These are phyloP conservation scores for Neckera pumila DNA, from an alignment of 225 moss, liverwort and hornwort species.

Conservation along the genomic window DNA sequence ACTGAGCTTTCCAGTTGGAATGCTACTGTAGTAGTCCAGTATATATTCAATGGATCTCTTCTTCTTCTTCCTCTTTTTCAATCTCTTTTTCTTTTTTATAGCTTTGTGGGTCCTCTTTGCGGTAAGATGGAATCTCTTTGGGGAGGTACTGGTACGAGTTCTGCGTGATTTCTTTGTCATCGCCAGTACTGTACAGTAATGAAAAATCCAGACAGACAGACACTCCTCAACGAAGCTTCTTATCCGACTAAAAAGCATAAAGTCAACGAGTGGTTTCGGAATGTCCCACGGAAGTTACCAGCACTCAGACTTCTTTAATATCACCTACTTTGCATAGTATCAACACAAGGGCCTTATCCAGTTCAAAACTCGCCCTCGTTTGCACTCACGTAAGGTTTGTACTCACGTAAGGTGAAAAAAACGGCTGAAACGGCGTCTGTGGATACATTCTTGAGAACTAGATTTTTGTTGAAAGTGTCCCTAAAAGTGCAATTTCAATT, in stretches of 20 bases:
- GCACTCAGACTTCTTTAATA: background rate
- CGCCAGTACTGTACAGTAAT: no score
- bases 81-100: no score
- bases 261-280: background rate
- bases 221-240: background rate
- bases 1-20: background rate
- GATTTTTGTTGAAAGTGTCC: background rate
- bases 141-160: background rate
- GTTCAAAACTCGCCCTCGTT: background rate
- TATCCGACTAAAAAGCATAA: background rate
- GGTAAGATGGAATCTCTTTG: background rate
- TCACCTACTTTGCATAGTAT: background rate
- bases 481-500: background rate
- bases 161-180: background rate
- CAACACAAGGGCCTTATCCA: background rate
- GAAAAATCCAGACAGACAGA: no score
- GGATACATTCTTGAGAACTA: background rate
- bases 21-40: background rate
- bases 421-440: fast-evolving
- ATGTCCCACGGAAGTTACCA: fast-evolving
- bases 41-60: background rate
- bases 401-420: background rate
- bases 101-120: no score
- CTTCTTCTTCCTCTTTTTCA: fast-evolving
- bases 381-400: background rate